These are phyloP conservation scores for Leersia perrieri DNA, from an alignment of 176 grass and related monocot species.

Conservation along the genomic window DNA sequence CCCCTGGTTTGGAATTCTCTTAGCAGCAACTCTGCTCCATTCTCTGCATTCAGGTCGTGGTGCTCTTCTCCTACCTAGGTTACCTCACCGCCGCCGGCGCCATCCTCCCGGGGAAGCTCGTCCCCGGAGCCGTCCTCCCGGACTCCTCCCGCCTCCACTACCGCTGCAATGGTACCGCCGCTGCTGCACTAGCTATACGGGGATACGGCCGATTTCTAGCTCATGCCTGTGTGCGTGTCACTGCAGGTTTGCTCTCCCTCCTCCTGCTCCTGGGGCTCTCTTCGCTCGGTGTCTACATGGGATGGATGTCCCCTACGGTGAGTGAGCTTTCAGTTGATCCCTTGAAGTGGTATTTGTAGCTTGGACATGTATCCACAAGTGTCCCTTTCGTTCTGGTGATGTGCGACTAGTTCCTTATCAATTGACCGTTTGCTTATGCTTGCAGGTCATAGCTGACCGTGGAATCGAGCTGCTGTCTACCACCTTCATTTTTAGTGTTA, in stretches of 20 bases:
- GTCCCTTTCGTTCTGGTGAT: not conserved
- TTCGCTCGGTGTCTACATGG: slow-evolving; percentile 44
- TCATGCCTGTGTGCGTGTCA: not conserved
- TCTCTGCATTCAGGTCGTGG: slow-evolving; percentile 47
- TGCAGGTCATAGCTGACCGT: slow-evolving; percentile 87
- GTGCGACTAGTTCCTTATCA: not conserved
- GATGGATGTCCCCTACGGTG: slow-evolving; percentile 75
- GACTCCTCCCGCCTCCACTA: slow-evolving; percentile 88
- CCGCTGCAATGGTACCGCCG: slow-evolving; percentile 72
- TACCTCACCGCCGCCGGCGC: slow-evolving; percentile 72
- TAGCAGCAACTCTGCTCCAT: not conserved
- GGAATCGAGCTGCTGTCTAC: slow-evolving; percentile 70
- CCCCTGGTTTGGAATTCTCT: not conserved
- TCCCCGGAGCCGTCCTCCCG: slow-evolving; percentile 67
- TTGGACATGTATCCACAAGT: not conserved
- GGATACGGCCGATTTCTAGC: too few species aligned
- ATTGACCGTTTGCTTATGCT: slow-evolving; percentile 6
- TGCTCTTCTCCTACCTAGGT: slow-evolving; percentile 63
- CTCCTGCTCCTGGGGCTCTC: slow-evolving; percentile 50
- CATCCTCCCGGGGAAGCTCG: slow-evolving; percentile 70
- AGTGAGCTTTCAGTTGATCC: not conserved
- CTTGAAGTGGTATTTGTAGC: not conserved
- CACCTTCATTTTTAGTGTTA: slow-evolving; percentile 77
- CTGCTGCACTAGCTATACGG: not conserved
- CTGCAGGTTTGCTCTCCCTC: slow-evolving; percentile 68